Conservation (phyloP, 2,329 filamentous ascomycete genomes). For the Lasiodiplodia gonubiensis region DNA sequence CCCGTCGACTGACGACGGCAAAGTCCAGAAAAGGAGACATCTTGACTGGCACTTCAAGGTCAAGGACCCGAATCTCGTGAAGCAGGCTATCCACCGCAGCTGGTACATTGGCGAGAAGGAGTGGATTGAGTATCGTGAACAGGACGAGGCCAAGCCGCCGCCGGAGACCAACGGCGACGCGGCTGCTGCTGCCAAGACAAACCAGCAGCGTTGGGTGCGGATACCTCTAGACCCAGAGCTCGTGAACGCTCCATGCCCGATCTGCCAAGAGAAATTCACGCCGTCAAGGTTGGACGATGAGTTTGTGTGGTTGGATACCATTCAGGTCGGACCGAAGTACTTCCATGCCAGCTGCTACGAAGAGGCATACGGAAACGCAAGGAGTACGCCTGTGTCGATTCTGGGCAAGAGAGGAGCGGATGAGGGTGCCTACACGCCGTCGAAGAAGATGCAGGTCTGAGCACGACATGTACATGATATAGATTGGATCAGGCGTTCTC, state of each 20-base stretch:
- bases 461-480: constrained; percentile 24
- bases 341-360: constrained; percentile 91
- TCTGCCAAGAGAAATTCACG: constrained; percentile 95
- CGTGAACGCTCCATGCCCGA: constrained; percentile 81
- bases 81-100: constrained; percentile 85
- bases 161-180: constrained; percentile 49
- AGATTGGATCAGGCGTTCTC: constrained; percentile 28
- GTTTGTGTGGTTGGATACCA: constrained; percentile 94
- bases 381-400: constrained; percentile 44
- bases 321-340: constrained; percentile 76
- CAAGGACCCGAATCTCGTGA: constrained; percentile 85
- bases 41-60: constrained; percentile 99
- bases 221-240: constrained; percentile 80
- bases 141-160: constrained; percentile 62
- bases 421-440: constrained; percentile 13
- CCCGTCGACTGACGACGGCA: constrained; percentile 74
- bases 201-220: constrained; percentile 74
- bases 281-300: constrained; percentile 91
- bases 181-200: constrained; percentile 56
- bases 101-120: constrained; percentile 97
- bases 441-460: constrained; percentile 28
- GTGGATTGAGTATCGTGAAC: constrained; percentile 86
- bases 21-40: constrained; percentile 84
- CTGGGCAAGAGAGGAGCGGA: constrained; percentile 41
- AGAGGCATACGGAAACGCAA: constrained; percentile 56